Evolutionary conservation across 495 filamentous ascomycete genomes (phyloP), one percentile per base, ranked within the genome.

Genomic region (Penicillium subrubescens): DNA sequence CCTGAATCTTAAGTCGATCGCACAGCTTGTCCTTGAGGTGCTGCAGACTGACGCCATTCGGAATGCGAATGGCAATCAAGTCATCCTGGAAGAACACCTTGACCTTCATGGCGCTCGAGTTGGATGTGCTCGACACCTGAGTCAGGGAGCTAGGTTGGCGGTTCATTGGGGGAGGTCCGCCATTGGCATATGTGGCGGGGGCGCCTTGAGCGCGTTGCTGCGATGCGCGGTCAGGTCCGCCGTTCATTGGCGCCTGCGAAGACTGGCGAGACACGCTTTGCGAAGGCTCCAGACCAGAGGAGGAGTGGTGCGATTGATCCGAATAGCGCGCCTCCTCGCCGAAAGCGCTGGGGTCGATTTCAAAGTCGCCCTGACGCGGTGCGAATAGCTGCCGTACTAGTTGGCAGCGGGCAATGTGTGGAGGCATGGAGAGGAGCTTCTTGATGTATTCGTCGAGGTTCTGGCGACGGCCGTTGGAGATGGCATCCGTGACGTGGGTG

Each of bases 371-470:
- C 66, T 92, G 88, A 43, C 94, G 85, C 4, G 95, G 96, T 3
- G 89, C 89, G 69, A 99, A 98, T 74, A 99, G 89, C 70, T 92
- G 86, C 68, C 90, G 93, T 17, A 98, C 93, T 19, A 98, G 78
- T 41, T 84, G 85, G 74, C 92, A 93, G 59, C 86, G 86, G 5
- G 92, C 84, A 58, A 99, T 97, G 70, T 97, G 90, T 5, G 87
- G 78, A 8, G 92, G 89, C 77, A 97, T 90, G 34, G 87, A 83
- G 3, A 99, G 80, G 8, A 99, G 86, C 65, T 93, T 93, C 76
- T 94, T 94, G 68, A 99, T 92, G 66, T 99, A 99, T 60, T 93
- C 90, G 71, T 99, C 93, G 14, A 99, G 81, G 73, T 94, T 96
- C 67, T 92, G 90, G 52, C 93, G 88, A 54, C 95, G 88, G 34